Conservation (phyloP, 176 grass and related monocot genomes). For the Ampelocalamus luodianensis region DNA sequence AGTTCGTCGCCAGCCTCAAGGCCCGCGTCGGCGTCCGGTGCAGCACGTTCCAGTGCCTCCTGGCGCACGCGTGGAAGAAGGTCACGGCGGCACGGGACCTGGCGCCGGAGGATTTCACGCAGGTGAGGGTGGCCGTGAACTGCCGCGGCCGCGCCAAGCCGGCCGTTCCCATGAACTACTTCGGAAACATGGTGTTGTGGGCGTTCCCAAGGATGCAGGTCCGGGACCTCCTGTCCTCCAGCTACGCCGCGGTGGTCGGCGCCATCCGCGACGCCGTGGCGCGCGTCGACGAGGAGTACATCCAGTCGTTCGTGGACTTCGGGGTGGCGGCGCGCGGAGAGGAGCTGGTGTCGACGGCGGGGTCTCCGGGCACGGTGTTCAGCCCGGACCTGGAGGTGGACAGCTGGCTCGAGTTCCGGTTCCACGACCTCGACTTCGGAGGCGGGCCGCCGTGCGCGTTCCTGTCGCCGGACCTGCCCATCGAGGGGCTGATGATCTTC, state of each 20-base stretch:
- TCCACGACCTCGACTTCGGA: constrained; percentile 57
- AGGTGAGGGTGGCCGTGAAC: constrained; percentile 46
- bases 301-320: constrained; percentile 62
- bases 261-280: constrained; percentile 46
- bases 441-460: constrained; percentile 41
- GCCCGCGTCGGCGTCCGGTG: background rate
- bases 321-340: constrained; percentile 13
- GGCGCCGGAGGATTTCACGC: background rate
- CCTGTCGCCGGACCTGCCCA: constrained; percentile 38
- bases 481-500: constrained; percentile 44
- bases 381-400: constrained; percentile 56
- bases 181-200: constrained; percentile 58
- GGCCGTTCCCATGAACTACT: constrained; percentile 23
- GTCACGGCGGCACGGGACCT: constrained; percentile 53
- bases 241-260: constrained; percentile 10
- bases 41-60: constrained; percentile 56
- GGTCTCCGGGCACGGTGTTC: constrained; percentile 19
- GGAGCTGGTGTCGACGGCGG: constrained; percentile 43
- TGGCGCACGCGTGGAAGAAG: constrained; percentile 55
- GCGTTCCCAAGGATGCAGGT: constrained; percentile 41
- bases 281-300: constrained; percentile 40
- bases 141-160: constrained; percentile 37
- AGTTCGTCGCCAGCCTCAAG: constrained; percentile 46
- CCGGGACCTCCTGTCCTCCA: constrained; percentile 26
- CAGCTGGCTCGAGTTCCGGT: constrained; percentile 57